phyloP scores from a whole-genome alignment of 1,284 basidiomycete species.

The Afroboletus lepidellus region DNA sequence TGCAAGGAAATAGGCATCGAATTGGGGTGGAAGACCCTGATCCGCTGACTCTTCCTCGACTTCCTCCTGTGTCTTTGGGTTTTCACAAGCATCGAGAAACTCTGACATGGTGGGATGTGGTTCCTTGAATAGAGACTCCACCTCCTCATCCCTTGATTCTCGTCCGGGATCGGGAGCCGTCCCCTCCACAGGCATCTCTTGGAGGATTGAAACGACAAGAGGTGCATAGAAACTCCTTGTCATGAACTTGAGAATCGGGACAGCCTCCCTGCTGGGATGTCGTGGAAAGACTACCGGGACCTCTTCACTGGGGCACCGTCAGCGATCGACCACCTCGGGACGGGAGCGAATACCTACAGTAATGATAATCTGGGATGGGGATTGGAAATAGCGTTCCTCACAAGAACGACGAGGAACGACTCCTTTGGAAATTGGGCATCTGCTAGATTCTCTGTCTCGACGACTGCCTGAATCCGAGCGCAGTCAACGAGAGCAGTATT shows the following conservation, averaged over 20 bases:
- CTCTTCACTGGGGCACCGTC: not conserved
- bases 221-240: not conserved
- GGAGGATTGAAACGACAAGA: slow-evolving; percentile 4
- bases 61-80: not conserved
- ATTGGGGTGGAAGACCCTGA: not conserved
- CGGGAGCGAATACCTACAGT: not conserved
- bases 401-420: slow-evolving; percentile 6
- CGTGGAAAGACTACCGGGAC: slow-evolving; percentile 8
- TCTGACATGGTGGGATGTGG: slow-evolving; percentile 2
- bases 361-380: not conserved
- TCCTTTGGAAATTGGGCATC: slow-evolving; percentile 3
- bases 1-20: slow-evolving; percentile 5
- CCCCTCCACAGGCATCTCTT: not conserved
- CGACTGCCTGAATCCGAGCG: slow-evolving; percentile 7
- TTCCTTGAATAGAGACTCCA: not conserved
- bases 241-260: slow-evolving; percentile 10
- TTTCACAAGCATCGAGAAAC: slow-evolving; percentile 2
- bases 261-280: slow-evolving; percentile 6
- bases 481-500: slow-evolving; percentile 6
- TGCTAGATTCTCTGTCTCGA: slow-evolving; percentile 3
- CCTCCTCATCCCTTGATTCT: not conserved
- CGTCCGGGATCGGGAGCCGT: not conserved
- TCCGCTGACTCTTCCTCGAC: not conserved
- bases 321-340: not conserved
- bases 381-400: slow-evolving; percentile 6